Base-by-base conservation (phyloP, 2,329 filamentous ascomycete species). In the Arthrocladium fulminans region DNA sequence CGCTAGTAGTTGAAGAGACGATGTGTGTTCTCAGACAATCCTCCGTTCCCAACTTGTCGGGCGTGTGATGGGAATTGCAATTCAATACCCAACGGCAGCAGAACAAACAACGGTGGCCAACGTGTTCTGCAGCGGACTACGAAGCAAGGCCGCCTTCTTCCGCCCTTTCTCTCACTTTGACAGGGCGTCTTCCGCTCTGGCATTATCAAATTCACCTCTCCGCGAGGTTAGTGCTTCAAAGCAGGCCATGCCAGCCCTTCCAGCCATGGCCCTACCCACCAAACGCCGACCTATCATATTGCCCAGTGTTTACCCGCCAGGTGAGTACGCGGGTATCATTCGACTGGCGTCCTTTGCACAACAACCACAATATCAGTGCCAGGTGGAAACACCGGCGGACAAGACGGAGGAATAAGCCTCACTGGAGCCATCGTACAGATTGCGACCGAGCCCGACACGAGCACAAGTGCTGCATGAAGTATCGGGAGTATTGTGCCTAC, bases 31-130 rank as follows among this genome's bases (percentile, higher is more conserved):
- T 40, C 55, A 15, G 38, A 39, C 37, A 51, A 54, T 44, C 51
- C 53, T 17, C 53, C 55, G 15, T 45, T 53, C 25, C 45, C 53
- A 22, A 55, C 55, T n/a, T 57, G 55, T 39, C 53, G 46, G 29
- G 47, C 43, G 19, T 57, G 54, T 34, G 53, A 49, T 23, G 7
- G 19, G 2, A 39, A n/a, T 27, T 51, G 55, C 20, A 39, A 34
- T n/a, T 25, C 20, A 2, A 24, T 48, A 19, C 25, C 25, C 20
- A 30, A n/a, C 24, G 46, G 19, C 30, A 15, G n/a, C 12, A 22
- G 46, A 4, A 48, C 35, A 4, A 37, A 47, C 22, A 32, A 24
- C 19, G 41, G 45, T 20, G 41, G 40, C 51, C 46, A 35, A n/a
- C 44, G 13, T 46, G 52, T 3, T 54, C 52, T 29, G 46, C 45